Percentiles rank a stretch among this genome's conserved stretches.
These are phyloP conservation scores for Suillus discolor DNA, from an alignment of 768 basidiomycete species.

Conservation along the genomic window DNA sequence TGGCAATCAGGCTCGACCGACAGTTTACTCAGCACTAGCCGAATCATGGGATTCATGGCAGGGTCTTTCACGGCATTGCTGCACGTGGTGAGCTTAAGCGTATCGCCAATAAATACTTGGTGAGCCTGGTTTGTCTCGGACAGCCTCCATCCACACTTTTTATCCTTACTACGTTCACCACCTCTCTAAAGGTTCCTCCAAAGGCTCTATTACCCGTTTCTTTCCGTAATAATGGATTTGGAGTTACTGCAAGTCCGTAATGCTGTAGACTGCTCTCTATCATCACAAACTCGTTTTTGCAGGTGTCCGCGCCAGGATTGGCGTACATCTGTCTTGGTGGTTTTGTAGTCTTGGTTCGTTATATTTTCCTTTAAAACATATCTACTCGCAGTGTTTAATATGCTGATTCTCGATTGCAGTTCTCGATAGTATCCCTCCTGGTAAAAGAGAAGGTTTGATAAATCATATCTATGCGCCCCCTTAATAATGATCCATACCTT, in stretches of 20 bases:
- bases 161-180: neutral
- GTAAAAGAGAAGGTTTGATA: slow-evolving; percentile 74
- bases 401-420: slow-evolving; percentile 43
- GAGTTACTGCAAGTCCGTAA: slow-evolving; percentile 29
- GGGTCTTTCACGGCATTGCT: neutral
- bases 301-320: slow-evolving; percentile 56
- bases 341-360: slow-evolving; percentile 48
- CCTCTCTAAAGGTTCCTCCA: neutral
- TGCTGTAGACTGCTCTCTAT: neutral
- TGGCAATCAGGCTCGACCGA: too few species aligned
- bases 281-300: slow-evolving; percentile 26
- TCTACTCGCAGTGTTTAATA: neutral
- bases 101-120: neutral
- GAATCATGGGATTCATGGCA: neutral
- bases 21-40: too few species aligned
- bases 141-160: neutral
- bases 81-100: neutral
- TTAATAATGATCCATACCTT: neutral
- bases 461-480: slow-evolving; percentile 7
- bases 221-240: slow-evolving; percentile 17
- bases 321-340: slow-evolving; percentile 68
- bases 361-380: neutral
- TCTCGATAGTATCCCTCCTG: slow-evolving; percentile 81
- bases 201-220: neutral
- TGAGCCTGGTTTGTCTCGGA: neutral